Evolutionary conservation across 1,284 basidiomycete genomes (phyloP).

Genomic region (Pascua guehoae): DNA sequence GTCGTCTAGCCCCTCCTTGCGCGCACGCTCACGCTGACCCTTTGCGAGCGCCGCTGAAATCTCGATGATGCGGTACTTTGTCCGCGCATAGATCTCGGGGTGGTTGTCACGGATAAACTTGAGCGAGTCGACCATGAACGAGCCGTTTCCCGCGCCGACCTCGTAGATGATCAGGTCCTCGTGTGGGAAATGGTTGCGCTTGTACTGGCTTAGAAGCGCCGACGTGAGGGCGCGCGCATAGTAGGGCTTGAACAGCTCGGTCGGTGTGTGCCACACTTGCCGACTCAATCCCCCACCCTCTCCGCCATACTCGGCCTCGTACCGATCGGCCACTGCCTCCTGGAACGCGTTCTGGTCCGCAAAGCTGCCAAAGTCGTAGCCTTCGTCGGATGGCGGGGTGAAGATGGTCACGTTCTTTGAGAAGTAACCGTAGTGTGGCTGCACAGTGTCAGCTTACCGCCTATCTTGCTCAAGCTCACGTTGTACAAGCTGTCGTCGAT

Average conservation of each 20-base stretch:
- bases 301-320: conserved; percentile 52
- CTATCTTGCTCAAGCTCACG: conserved; percentile 25
- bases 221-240: conserved; percentile 87
- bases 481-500: conserved; percentile 98
- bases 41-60: conserved; percentile 76
- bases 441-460: background rate
- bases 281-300: conserved; percentile 65
- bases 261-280: conserved; percentile 99
- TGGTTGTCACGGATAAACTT: conserved; percentile 72
- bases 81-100: conserved; percentile 87
- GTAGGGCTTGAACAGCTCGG: conserved; percentile 96
- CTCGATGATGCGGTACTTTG: conserved; percentile 82
- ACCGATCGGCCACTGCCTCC: conserved; percentile 69
- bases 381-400: conserved; percentile 56
- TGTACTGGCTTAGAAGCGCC: conserved; percentile 84
- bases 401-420: conserved; percentile 86
- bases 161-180: conserved; percentile 95
- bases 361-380: conserved; percentile 68
- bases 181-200: conserved; percentile 90
- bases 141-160: conserved; percentile 95
- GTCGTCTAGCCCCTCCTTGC: conserved; percentile 54
- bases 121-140: conserved; percentile 83
- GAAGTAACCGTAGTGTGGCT: conserved; percentile 94
- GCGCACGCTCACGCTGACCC: conserved; percentile 64
- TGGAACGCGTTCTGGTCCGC: conserved; percentile 74